Base-by-base conservation (phyloP, 257 asterid genomes). In the Echium plantagineum region DNA sequence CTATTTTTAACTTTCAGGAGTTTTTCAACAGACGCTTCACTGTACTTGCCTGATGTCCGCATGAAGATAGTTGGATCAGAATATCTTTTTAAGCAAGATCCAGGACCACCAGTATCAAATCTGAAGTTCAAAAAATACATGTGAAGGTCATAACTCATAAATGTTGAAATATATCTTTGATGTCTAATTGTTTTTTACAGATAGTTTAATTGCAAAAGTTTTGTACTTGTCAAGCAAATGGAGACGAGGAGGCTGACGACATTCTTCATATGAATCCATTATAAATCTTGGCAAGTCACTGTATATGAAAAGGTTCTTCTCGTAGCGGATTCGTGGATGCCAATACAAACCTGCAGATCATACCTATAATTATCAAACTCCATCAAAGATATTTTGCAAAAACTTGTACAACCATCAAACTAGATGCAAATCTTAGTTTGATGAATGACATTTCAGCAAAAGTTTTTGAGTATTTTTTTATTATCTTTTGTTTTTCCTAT, bases 81-180 rank as follows among this genome's bases (percentile, higher is more conserved):
- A 81, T 93, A 93, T 80, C 94, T 78, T 76, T 80, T 93, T 75
- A 93, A 75, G 82, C 97, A 93, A 78, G 98, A 89, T 68, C 98
- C 97, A 68, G 89, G 81, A 60, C 96, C 98, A 63, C 83, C 90
- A 52, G 94, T 67, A 69, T 93, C 95, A 73, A 93, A 93, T 85
- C 98, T 93, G 73, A 59, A 75, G 61, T 64, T 67, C 32, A 68
- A 47, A 58, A 42, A 20, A 62, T 52, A 30, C 57, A 20, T 59
- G 15, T 16, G 47, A 60, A 60, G 30, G n/a, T n/a, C n/a, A n/a
- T n/a, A n/a, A 54, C 17, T 21, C 68, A 62, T 53, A 67, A 52
- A 57, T 55, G 47, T 54, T 63, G 57, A 69, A 55, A 15, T 52
- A 55, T 18, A 60, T 21, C 19, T 48, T 55, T 47, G 21, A 21